Evolutionary conservation across 1,139 yeast species (phyloP).

Genomic region (Debaryomyces udenii): DNA sequence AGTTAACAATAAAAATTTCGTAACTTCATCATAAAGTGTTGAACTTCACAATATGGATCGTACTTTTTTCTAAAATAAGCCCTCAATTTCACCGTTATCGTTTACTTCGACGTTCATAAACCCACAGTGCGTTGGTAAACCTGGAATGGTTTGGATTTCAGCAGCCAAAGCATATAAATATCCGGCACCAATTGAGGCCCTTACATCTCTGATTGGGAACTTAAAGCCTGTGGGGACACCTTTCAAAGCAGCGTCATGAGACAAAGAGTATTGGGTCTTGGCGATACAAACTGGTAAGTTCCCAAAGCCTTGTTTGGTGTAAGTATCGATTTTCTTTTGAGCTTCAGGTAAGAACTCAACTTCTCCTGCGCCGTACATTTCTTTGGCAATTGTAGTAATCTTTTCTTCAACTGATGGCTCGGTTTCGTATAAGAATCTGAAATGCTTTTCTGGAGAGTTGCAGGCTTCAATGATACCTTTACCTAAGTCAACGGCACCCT

Average conservation of each 20-base stretch:
- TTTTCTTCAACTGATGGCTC: constrained; percentile 78
- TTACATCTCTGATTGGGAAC: constrained; percentile 92
- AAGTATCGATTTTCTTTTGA: constrained; percentile 76
- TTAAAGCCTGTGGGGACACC: constrained; percentile 95
- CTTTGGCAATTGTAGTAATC: constrained; percentile 78
- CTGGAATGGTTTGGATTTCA: constrained; percentile 96
- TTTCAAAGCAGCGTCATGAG: constrained; percentile 90
- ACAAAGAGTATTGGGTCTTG: constrained; percentile 94
- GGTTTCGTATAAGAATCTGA: constrained; percentile 74
- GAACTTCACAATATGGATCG: constrained; percentile 18
- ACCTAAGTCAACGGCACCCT: constrained; percentile 89
- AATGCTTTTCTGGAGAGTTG: constrained; percentile 51
- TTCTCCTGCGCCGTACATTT: constrained; percentile 93
- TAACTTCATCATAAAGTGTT: constrained; percentile 26
- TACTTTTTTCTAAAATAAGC: constrained; percentile 61
- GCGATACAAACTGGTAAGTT: constrained; percentile 95
- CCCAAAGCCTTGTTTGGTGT: constrained; percentile 89
- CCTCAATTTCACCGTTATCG: constrained; percentile 92
- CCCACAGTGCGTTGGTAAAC: constrained; percentile 95
- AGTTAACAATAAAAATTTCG: constrained; percentile 11
- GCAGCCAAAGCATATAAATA: constrained; percentile 96
- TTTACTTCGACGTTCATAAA: constrained; percentile 96
- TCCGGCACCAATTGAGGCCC: constrained; percentile 96
- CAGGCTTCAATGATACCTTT: constrained; percentile 81
- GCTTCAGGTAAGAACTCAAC: constrained; percentile 89